Evolutionary conservation across 2,329 filamentous ascomycete genomes (phyloP).

Genomic region (Aspergillus sp.): DNA sequence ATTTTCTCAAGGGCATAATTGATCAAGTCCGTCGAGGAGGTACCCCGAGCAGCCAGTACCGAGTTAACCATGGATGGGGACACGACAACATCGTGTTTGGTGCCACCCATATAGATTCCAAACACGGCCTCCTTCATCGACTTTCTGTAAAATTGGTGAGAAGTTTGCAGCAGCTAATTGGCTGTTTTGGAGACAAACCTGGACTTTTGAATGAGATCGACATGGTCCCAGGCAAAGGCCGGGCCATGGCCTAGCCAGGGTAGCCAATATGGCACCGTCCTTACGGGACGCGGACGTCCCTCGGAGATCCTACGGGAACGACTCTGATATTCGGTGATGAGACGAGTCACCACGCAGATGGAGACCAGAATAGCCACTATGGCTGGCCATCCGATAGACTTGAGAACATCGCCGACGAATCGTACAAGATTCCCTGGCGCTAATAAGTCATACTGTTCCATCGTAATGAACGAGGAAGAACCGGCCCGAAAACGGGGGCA

Average conservation of each 20-base stretch:
- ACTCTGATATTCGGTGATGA: conserved; percentile 40
- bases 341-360: conserved; percentile 42
- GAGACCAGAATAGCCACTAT: conserved; percentile 32
- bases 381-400: conserved; percentile 28
- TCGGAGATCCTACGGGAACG: conserved; percentile 22
- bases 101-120: conserved; percentile 52
- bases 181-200: conserved; percentile 32
- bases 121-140: conserved; percentile 47
- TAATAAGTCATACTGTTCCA: conserved; percentile 23
- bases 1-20: conserved; percentile 43
- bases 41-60: conserved; percentile 38
- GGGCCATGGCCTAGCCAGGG: conserved; percentile 59
- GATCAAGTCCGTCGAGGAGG: conserved; percentile 32
- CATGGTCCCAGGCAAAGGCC: conserved; percentile 49
- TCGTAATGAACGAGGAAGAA: background rate
- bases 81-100: conserved; percentile 53
- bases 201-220: conserved; percentile 47
- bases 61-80: conserved; percentile 50
- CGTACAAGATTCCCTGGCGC: conserved; percentile 20
- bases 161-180: background rate
- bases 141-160: conserved; percentile 28
- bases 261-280: conserved; percentile 61
- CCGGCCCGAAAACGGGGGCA: background rate
- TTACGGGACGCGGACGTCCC: conserved; percentile 42
- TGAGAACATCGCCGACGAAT: conserved; percentile 22